Percentiles rank a stretch among this genome's conserved stretches.
Evolutionary conservation across 2,329 filamentous ascomycete species (phyloP).

Genomic region (Zymoseptoria passerinii): DNA sequence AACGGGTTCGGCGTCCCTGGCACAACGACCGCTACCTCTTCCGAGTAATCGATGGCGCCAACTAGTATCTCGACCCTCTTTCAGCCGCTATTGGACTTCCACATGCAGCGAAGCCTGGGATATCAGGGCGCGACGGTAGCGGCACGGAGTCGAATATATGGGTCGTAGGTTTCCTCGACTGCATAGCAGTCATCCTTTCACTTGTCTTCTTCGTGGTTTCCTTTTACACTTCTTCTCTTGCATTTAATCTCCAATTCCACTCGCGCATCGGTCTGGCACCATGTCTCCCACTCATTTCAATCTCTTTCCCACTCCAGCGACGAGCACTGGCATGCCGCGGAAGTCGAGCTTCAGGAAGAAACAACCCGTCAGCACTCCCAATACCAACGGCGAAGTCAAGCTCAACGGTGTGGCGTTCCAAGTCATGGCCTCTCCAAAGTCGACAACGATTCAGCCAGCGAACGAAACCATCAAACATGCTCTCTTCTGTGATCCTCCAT

Average conservation of each 20-base stretch:
- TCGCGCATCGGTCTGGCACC: conserved; percentile 11
- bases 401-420: conserved; percentile 25
- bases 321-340: conserved; percentile 8
- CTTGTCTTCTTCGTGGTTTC: neutral
- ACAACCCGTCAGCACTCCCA: conserved; percentile 3
- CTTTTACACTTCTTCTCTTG: conserved; percentile 2
- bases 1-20: conserved; percentile 5
- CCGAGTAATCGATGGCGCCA: conserved; percentile 3
- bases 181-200: conserved; percentile 4
- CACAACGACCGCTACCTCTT: conserved; percentile 5
- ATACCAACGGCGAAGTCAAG: conserved; percentile 11
- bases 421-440: conserved; percentile 12
- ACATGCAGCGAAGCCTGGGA: neutral
- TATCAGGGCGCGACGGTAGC: neutral
- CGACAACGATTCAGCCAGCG: conserved; percentile 16
- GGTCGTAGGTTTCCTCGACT: conserved; percentile 7
- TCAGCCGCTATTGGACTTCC: conserved; percentile 6
- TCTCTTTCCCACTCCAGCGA: conserved; percentile 13
- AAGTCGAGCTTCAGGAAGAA: conserved; percentile 10
- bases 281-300: conserved; percentile 16
- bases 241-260: neutral
- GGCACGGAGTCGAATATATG: conserved; percentile 7
- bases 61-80: conserved; percentile 1
- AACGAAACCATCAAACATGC: conserved; percentile 23
- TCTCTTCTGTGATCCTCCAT: conserved; percentile 21